A percentile compares a stretch with the other conserved stretches of the same genome.
phyloP scores from a whole-genome alignment of 228 moss, liverwort and hornwort genomes.

The Sphagnum fallax region DNA sequence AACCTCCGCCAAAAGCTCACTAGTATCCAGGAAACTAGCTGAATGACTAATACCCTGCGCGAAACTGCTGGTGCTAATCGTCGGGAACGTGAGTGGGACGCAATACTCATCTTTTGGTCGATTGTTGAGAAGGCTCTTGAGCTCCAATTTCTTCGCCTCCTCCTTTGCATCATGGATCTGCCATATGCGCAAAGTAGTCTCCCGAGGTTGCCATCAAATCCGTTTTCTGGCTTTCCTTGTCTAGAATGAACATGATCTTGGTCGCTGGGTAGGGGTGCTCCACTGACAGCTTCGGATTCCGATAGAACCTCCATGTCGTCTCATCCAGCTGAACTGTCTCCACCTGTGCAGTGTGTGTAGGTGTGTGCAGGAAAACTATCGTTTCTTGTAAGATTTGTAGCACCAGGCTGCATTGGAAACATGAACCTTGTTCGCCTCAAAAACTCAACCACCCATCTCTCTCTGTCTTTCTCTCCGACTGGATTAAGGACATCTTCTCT shows the following conservation, averaged over 20 bases:
- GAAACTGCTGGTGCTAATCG: too few species aligned
- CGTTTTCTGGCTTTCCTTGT: constrained; percentile 54
- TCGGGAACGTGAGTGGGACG: constrained; percentile 65
- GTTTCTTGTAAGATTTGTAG: too few species aligned
- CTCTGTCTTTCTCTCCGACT: too few species aligned
- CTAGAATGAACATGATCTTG: constrained; percentile 73
- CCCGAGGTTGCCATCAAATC: constrained; percentile 75
- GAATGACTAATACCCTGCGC: too few species aligned
- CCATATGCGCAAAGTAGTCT: constrained; percentile 65
- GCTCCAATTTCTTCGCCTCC: constrained; percentile 38
- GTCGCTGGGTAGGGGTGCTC: constrained; percentile 64
- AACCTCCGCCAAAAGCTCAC: too few species aligned
- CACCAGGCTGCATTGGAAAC: too few species aligned
- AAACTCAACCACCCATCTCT: too few species aligned
- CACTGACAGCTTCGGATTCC: constrained; percentile 52
- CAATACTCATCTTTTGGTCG: constrained; percentile 54
- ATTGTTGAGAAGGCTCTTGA: constrained; percentile 49
- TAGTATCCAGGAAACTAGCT: too few species aligned
- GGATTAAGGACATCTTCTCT: too few species aligned
- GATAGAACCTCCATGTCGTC: constrained; percentile 34
- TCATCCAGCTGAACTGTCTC: constrained; percentile 65
- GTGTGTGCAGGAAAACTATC: too few species aligned
- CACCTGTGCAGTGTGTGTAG: constrained; percentile 10
- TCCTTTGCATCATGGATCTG: constrained; percentile 40
- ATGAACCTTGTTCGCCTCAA: too few species aligned